phyloP scores from a whole-genome alignment of 306 rosid genomes.

The Alnus glutinosa region DNA sequence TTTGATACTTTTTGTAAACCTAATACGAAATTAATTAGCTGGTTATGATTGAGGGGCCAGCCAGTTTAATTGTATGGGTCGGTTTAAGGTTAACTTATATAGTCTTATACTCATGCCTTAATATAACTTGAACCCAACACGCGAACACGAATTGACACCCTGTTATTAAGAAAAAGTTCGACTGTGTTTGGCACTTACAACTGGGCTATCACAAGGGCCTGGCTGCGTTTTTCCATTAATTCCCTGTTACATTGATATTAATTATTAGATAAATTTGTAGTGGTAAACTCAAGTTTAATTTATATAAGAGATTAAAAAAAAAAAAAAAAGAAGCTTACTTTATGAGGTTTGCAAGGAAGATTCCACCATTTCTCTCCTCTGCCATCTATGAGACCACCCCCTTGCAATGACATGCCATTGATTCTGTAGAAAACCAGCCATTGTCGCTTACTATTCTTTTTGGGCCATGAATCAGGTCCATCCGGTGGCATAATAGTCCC shows the following conservation, averaged over 20 bases:
- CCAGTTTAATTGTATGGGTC: too few species aligned
- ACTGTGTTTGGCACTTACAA: constrained; percentile 40
- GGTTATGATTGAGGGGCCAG: too few species aligned
- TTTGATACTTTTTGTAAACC: too few species aligned
- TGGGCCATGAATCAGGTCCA: constrained; percentile 65
- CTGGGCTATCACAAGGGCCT: constrained; percentile 62
- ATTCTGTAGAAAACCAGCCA: constrained; percentile 66
- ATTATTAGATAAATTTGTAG: constrained; percentile 1
- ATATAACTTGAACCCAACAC: too few species aligned
- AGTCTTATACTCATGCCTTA: too few species aligned
- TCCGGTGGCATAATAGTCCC: constrained; percentile 59
- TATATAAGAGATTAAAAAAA: too few species aligned
- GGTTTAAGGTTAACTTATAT: too few species aligned
- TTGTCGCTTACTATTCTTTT: constrained; percentile 33
- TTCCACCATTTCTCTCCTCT: constrained; percentile 77
- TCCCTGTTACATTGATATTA: constrained; percentile 39
- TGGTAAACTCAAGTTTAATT: not conserved
- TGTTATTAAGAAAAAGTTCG: not conserved
- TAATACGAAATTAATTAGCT: too few species aligned
- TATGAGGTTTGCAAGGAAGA: constrained; percentile 64
- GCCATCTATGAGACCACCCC: constrained; percentile 60
- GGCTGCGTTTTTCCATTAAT: constrained; percentile 26
- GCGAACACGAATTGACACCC: too few species aligned
- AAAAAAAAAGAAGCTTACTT: constrained; percentile 25
- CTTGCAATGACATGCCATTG: constrained; percentile 47